Base-by-base conservation (phyloP, 164 flowering plant genomes). In the Magnolia officinalis region DNA sequence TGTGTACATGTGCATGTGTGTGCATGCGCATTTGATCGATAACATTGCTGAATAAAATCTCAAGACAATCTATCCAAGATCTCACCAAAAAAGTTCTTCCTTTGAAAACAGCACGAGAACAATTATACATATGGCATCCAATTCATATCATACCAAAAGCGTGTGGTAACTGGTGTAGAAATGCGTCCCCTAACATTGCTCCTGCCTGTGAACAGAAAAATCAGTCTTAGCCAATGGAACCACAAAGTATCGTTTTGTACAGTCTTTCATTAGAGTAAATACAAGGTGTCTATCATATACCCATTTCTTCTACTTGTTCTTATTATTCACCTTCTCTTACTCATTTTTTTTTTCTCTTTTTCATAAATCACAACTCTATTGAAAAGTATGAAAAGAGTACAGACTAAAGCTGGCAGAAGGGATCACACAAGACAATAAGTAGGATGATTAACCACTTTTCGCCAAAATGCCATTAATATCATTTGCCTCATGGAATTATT, bases 151-250 rank as follows among this genome's bases (percentile, higher is more conserved):
- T 91, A 96, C 98, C 98, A 86, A 96, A 91, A 79, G 99, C 98
- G 85, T 96, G 99, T 20, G 98, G 99, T 75, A 96, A 82, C 78
- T 96, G 99, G 85, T 96, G 99, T 84, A 96, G 96, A 86, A 94
- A 96, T 71, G 99, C 96, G 90, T 94, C 98, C 52, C 98, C 99
- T 67, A 96, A 73, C 98, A 94, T 96, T 26, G 99, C 99, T 76
- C 99, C 99, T 61, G 97, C 98, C 99, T 96, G 90, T 65, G 82
- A 83, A 78, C 20, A 77, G 49, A n/a, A 73, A 78, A 73, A 55
- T 55, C 61, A 16, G 13, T 55, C 61, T 55, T 55, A 55, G 61
- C 16, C 18, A 55, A 55, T 9, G 61, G 16, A 55, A 55, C 13
- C 61, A 7, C 61, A 37, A 3, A 37, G 45, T 37, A 55, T 55